These are phyloP conservation scores for Chrysosporium queenslandicum DNA, from an alignment of 2,329 filamentous ascomycete genomes.

Conservation along the genomic window DNA sequence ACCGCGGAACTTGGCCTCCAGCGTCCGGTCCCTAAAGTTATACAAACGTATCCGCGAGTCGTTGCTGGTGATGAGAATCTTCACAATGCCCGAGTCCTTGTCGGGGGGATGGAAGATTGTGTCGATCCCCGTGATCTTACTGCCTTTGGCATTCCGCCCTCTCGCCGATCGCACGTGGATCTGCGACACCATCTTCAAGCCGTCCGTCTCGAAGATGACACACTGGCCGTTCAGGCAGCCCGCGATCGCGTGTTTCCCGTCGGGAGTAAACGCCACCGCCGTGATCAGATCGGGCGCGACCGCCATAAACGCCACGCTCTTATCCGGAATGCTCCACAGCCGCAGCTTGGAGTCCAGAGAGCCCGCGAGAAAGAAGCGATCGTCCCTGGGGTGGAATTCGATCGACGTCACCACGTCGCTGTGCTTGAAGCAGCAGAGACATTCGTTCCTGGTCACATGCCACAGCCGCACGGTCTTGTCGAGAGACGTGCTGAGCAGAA, in stretches of 20 bases:
- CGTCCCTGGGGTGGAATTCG: conserved; percentile 85
- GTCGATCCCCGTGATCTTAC: conserved; percentile 93
- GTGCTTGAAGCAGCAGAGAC: conserved; percentile 87
- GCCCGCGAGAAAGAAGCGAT: conserved; percentile 91
- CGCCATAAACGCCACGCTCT: conserved; percentile 73
- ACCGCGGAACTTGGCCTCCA: conserved; percentile 84
- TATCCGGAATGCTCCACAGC: conserved; percentile 95
- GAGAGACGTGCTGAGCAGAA: conserved; percentile 90
- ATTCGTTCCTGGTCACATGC: conserved; percentile 78
- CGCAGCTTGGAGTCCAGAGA: conserved; percentile 80
- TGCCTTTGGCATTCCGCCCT: conserved; percentile 88
- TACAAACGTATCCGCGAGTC: conserved; percentile 88
- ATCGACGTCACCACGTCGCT: conserved; percentile 92
- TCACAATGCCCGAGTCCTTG: conserved; percentile 56
- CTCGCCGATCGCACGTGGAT: conserved; percentile 88
- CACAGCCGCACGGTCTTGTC: conserved; percentile 93
- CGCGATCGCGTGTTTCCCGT: conserved; percentile 80
- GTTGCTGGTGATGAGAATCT: conserved; percentile 85
- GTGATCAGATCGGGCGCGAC: conserved; percentile 81
- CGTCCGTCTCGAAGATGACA: conserved; percentile 86
- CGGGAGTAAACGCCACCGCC: conserved; percentile 83
- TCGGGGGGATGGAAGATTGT: conserved; percentile 53
- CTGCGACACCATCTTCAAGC: conserved; percentile 70
- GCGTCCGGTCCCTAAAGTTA: conserved; percentile 69
- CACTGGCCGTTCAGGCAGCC: conserved; percentile 78